Evolutionary conservation across 1,284 basidiomycete genomes (phyloP).

Genomic region (Cerrena zonata): DNA sequence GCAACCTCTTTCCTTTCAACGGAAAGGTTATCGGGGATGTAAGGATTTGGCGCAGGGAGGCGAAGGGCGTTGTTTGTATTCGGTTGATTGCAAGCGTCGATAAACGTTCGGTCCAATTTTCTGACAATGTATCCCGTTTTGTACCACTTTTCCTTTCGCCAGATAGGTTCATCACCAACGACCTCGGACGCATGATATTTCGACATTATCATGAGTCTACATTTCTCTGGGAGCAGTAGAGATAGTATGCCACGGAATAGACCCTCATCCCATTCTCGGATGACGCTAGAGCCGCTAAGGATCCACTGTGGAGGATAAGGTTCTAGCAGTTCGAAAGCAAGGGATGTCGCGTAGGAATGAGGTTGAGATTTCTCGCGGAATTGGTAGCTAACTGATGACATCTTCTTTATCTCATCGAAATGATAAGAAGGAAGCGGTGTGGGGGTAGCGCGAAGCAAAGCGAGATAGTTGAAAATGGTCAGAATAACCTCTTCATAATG

Average conservation of each 20-base stretch:
- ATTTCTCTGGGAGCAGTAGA: slow-evolving; percentile 31
- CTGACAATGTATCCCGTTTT: slow-evolving; percentile 47
- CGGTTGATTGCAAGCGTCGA: slow-evolving; percentile 30
- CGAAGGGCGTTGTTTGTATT: slow-evolving; percentile 17
- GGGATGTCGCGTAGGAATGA: slow-evolving; percentile 18
- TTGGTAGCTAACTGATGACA: slow-evolving; percentile 53
- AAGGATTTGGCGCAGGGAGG: slow-evolving; percentile 39
- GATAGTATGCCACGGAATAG: slow-evolving; percentile 15
- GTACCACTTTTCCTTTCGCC: slow-evolving; percentile 47
- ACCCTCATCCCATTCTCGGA: slow-evolving; percentile 21
- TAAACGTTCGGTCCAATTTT: slow-evolving; percentile 35
- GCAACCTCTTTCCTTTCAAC: slow-evolving; percentile 49
- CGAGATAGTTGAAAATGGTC: slow-evolving; percentile 57
- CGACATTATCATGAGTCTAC: slow-evolving; percentile 41
- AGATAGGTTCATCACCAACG: slow-evolving; percentile 34
- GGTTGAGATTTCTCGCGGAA: slow-evolving; percentile 50
- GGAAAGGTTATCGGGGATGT: slow-evolving; percentile 49
- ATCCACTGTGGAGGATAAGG: slow-evolving; percentile 19
- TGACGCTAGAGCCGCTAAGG: slow-evolving; percentile 16
- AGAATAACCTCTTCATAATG: slow-evolving; percentile 52
- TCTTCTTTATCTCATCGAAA: slow-evolving; percentile 51
- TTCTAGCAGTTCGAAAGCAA: slow-evolving; percentile 17
- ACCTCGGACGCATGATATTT: slow-evolving; percentile 26
- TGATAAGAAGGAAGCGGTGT: slow-evolving; percentile 39
- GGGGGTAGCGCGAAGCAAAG: slow-evolving; percentile 37